phyloP scores from a whole-genome alignment of 2,329 filamentous ascomycete genomes.

The Penicillium sp. region DNA sequence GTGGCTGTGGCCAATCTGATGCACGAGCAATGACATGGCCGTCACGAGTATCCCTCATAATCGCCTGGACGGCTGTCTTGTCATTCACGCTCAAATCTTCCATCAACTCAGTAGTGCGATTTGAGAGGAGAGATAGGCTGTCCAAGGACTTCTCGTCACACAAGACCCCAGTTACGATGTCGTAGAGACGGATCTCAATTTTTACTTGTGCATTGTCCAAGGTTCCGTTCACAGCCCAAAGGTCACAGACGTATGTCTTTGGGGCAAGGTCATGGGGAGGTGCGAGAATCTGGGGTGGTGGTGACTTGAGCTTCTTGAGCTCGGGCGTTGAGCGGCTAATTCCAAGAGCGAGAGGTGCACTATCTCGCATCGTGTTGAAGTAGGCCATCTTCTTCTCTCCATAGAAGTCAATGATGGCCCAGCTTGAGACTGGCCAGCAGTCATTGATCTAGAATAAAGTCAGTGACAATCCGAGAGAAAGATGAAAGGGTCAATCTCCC shows the following conservation, averaged over 20 bases:
- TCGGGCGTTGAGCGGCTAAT: background rate
- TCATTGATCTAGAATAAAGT: constrained; percentile 6
- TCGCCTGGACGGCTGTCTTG: background rate
- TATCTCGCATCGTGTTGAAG: background rate
- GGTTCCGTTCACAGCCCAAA: background rate
- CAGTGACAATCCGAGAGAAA: background rate
- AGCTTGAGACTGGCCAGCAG: constrained; percentile 13
- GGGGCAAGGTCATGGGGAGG: background rate
- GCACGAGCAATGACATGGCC: background rate
- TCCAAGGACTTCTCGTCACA: background rate
- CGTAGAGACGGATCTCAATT: background rate
- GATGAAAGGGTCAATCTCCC: background rate
- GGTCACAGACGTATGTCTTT: background rate
- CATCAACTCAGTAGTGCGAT: background rate
- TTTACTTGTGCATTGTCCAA: background rate
- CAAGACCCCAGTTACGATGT: background rate
- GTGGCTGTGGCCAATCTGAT: background rate
- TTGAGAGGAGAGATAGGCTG: background rate
- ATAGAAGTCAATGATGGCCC: constrained; percentile 11
- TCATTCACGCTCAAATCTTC: background rate
- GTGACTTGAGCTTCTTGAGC: background rate
- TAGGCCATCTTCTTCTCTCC: constrained; percentile 4
- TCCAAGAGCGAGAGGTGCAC: background rate
- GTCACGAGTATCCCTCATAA: background rate
- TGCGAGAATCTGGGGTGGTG: background rate